Evolutionary conservation across 176 grass and related monocot genomes (phyloP).

Genomic region (Puccinellia tenuiflora): DNA sequence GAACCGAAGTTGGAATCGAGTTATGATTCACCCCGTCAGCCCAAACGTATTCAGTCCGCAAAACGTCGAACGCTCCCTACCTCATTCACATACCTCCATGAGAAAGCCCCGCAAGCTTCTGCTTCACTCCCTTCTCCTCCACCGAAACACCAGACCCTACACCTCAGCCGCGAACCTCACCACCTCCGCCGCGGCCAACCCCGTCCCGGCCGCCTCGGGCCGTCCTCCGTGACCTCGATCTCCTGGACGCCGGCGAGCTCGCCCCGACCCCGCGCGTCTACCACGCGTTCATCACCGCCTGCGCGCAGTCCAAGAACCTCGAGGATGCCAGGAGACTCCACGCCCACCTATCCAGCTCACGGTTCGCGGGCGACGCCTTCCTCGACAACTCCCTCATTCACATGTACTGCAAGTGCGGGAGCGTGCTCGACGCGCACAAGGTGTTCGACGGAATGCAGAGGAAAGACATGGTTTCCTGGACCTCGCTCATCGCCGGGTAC

Average conservation of each 20-base stretch:
- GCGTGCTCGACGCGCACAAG: constrained; percentile 30
- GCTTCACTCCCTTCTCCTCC: background rate
- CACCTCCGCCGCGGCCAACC: background rate
- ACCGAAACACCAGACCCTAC: background rate
- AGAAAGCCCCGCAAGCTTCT: constrained; percentile 5
- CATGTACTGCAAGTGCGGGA: constrained; percentile 52
- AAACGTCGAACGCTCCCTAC: background rate
- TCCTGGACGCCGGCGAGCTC: constrained; percentile 32
- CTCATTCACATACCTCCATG: background rate
- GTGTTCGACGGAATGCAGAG: constrained; percentile 45
- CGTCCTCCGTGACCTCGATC: constrained; percentile 22
- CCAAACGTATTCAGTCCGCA: background rate
- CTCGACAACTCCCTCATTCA: constrained; percentile 56
- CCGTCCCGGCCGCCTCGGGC: background rate
- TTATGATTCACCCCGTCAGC: too few relatives aligned
- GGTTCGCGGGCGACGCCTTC: constrained; percentile 36
- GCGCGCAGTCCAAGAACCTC: constrained; percentile 29
- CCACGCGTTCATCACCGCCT: constrained; percentile 35
- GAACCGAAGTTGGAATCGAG: too few relatives aligned
- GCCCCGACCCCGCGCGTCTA: constrained; percentile 31
- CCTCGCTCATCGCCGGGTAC: constrained; percentile 60
- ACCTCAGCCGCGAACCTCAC: background rate
- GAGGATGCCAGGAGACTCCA: constrained; percentile 28
- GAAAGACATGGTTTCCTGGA: constrained; percentile 60
- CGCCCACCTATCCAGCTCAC: constrained; percentile 30